Percentiles rank a stretch among this genome's conserved stretches.
phyloP scores from a whole-genome alignment of 2,329 filamentous ascomycete genomes.

The Xylaria digitata region DNA sequence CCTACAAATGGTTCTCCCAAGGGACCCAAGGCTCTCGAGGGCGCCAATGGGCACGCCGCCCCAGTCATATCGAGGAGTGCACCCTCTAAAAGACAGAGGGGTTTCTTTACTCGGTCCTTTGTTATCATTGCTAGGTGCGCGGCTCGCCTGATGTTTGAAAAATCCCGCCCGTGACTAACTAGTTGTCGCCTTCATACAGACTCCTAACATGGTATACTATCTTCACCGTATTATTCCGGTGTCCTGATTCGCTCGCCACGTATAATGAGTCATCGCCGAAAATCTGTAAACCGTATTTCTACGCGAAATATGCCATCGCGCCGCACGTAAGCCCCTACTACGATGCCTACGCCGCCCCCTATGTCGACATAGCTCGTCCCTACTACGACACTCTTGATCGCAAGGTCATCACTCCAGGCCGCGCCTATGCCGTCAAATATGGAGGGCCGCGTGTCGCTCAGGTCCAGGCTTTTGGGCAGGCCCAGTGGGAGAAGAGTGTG shows the following conservation, averaged over 20 bases:
- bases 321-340: constrained; percentile 90
- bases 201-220: constrained; percentile 88
- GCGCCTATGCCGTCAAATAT: constrained; percentile 75
- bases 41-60: constrained; percentile 54
- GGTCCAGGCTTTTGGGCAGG: constrained; percentile 71
- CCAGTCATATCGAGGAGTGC: constrained; percentile 49
- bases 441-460: constrained; percentile 78
- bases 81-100: constrained; percentile 40
- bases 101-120: constrained; percentile 56
- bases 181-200: constrained; percentile 57
- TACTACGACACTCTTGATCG: constrained; percentile 75
- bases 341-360: constrained; percentile 82
- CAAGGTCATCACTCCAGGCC: constrained; percentile 75
- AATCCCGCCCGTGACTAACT: constrained; percentile 16
- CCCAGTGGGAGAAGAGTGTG: constrained; percentile 82
- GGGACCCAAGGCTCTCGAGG: constrained; percentile 43
- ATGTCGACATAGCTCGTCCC: constrained; percentile 79
- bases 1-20: constrained; percentile 55
- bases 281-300: constrained; percentile 86
- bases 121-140: constrained; percentile 63
- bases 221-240: constrained; percentile 82
- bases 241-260: constrained; percentile 75
- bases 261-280: constrained; percentile 76
- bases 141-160: background rate
- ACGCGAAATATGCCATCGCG: constrained; percentile 69